Base-by-base conservation (phyloP, 2,329 filamentous ascomycete species). In the Fonsecaea erecta region DNA sequence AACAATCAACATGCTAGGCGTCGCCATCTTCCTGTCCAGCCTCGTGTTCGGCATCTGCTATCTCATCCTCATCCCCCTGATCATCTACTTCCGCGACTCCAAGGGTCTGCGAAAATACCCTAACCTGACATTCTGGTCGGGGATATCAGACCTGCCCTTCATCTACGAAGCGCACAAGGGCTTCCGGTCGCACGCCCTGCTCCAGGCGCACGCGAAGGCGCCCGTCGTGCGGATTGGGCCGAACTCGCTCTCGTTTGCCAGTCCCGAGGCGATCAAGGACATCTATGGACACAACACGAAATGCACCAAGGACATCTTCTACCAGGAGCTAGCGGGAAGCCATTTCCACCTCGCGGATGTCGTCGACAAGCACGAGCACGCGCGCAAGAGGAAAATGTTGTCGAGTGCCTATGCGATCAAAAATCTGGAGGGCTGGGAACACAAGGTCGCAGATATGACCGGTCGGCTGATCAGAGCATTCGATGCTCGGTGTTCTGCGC, bases 171-270 rank as follows among this genome's bases (percentile, higher is more conserved):
- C 71, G n/a, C 67, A 71, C 26, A 69, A 65, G 18, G 71, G 72
- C 12, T 68, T 71, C 32, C 71, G 73, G 40, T 72, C 71, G 2
- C 53, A 60, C 0, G 55, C 37, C 3, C 60, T 73, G 3, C 54
- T 69, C 11, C 58, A 74, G 53, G 70, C 69, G 3, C 73, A 75
- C 74, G 82, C 83, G n/a, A 84, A 90, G 71, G 82, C 92, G 77
- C 58, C 63, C 3, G 59, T 65, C 43, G 51, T 65, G n/a, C 58
- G 63, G 12, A 62, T 52, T 11, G 63, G 63, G 18, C 64, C 64
- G 3, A 66, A 63, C 18, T 34, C 64, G n/a, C 61, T 66, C 18
- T 63, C 60, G 14, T 63, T 60, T 24, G 21, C 34, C 9, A 56
- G 32, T 35, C n/a, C 32, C 8, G 28, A 51, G 16, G 64, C 64